These are phyloP conservation scores for Pharnaceum exiguum DNA, from an alignment of 148 eudicot species.

Conservation along the genomic window DNA sequence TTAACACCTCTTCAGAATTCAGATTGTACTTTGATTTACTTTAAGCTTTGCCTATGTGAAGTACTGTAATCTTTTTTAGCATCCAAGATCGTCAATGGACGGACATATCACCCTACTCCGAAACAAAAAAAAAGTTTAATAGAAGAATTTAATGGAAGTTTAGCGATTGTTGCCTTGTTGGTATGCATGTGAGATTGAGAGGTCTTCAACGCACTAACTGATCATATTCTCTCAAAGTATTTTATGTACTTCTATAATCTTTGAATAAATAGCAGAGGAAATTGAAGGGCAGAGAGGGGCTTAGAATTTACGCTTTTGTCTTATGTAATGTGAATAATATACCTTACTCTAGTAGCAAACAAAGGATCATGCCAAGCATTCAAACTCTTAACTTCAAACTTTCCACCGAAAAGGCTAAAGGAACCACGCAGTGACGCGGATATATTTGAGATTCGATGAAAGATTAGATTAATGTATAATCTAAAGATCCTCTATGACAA, in stretches of 20 bases:
- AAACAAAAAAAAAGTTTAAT: no score
- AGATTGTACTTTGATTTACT: no score
- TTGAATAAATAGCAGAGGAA: background rate
- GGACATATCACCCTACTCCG: no score
- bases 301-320: constrained; percentile 13
- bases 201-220: no score
- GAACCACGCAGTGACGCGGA: no score
- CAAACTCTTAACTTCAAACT: background rate
- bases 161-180: constrained; percentile 5
- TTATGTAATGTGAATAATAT: constrained; percentile 1
- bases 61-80: no score
- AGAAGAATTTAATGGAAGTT: background rate
- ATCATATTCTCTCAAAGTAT: constrained; percentile 3
- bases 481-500: no score
- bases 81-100: no score
- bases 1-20: no score
- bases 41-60: no score
- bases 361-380: constrained; percentile 18
- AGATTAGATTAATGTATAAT: no score
- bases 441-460: no score
- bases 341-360: constrained; percentile 13
- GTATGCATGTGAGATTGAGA: constrained; percentile 29
- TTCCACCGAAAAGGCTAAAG: constrained; percentile 2
- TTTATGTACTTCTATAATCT: background rate
- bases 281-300: background rate